Percentiles rank a stretch among this genome's conserved stretches.
phyloP scores from a whole-genome alignment of 495 filamentous ascomycete species.

The Aspergillus avenaceus region DNA sequence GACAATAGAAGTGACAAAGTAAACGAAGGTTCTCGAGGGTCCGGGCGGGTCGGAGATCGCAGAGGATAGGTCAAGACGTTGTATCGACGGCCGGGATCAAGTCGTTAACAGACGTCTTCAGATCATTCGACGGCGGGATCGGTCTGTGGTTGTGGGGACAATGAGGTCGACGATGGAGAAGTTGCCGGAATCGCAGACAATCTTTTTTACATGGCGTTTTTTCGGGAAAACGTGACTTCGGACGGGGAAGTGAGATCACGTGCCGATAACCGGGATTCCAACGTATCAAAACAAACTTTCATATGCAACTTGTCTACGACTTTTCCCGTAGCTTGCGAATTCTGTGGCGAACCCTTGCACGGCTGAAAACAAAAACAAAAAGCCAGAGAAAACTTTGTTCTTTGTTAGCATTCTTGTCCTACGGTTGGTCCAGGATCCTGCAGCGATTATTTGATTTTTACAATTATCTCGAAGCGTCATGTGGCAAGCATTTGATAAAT shows the following conservation, averaged over 20 bases:
- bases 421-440: too few relatives aligned
- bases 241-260: constrained; percentile 4
- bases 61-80: not conserved
- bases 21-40: constrained; percentile 5
- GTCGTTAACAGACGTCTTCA: not conserved
- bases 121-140: not conserved
- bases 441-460: too few relatives aligned
- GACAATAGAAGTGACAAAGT: not conserved
- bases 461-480: too few relatives aligned
- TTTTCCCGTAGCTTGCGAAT: not conserved
- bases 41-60: not conserved
- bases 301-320: not conserved
- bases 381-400: not conserved
- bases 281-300: not conserved
- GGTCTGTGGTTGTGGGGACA: not conserved
- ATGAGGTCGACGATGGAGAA: constrained; percentile 5
- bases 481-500: not conserved
- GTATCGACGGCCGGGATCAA: not conserved
- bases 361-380: too few relatives aligned
- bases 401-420: too few relatives aligned
- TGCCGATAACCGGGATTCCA: constrained; percentile 11
- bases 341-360: not conserved
- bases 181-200: constrained; percentile 5
- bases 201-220: constrained; percentile 9
- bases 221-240: constrained; percentile 18